Conservation (phyloP, 163 green algal genomes). For the Chlorella variabilis region DNA sequence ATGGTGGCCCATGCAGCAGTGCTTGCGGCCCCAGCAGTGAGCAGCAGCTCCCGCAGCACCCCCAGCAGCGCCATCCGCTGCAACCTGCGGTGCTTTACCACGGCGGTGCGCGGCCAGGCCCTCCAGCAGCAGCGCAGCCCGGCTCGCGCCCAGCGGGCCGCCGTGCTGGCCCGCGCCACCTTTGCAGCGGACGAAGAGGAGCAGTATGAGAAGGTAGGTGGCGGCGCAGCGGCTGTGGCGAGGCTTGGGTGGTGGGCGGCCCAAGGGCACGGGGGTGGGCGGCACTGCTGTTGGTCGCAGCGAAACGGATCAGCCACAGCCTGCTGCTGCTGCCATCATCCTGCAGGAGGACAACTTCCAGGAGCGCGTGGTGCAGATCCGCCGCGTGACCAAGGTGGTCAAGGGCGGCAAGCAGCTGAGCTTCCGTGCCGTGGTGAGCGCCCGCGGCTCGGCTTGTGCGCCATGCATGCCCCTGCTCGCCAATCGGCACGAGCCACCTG, state of each 20-base stretch:
- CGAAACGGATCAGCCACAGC: too few species aligned
- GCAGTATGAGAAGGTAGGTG: slow-evolving; percentile 15
- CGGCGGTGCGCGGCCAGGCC: slow-evolving; percentile 2
- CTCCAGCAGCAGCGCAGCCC: not conserved
- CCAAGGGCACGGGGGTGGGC: too few species aligned
- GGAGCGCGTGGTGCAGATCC: slow-evolving; percentile 64
- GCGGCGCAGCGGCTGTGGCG: too few species aligned
- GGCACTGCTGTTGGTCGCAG: too few species aligned
- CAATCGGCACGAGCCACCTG: too few species aligned
- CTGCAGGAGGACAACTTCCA: slow-evolving; percentile 32
- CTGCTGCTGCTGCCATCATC: not conserved
- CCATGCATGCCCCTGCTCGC: too few species aligned
- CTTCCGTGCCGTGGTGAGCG: slow-evolving; percentile 81
- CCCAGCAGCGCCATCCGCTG: not conserved
- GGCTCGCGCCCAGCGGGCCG: not conserved
- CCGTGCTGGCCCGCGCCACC: not conserved
- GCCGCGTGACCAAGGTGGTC: slow-evolving; percentile 89
- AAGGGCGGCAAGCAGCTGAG: slow-evolving; percentile 97
- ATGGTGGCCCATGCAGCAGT: slow-evolving; percentile 1
- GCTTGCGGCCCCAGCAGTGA: not conserved
- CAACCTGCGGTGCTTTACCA: slow-evolving; percentile 21
- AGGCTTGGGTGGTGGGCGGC: not conserved
- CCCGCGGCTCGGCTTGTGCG: not conserved
- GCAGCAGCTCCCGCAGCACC: slow-evolving; percentile 2
- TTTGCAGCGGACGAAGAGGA: slow-evolving; percentile 25